Evolutionary conservation across 2,329 filamentous ascomycete genomes (phyloP).

Genomic region (Conoideocrella luteorostrata): DNA sequence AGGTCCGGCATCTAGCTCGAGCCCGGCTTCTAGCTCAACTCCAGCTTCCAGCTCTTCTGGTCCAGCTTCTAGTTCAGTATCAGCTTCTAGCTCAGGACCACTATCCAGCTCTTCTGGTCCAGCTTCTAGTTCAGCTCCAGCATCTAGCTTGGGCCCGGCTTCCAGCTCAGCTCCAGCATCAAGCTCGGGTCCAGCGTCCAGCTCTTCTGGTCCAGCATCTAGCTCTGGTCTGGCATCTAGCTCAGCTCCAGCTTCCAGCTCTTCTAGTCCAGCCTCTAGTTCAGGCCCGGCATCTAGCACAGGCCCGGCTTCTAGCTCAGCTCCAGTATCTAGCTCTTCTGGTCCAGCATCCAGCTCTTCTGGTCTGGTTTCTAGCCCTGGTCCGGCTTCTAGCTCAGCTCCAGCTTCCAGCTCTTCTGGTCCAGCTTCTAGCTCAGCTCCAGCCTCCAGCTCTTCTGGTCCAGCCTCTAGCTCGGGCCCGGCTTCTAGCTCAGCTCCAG

Average conservation of each 20-base stretch:
- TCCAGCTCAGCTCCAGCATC: no score
- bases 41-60: neutral
- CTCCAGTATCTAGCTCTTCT: neutral
- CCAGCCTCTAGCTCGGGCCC: no score
- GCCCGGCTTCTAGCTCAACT: neutral
- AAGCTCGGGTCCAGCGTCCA: no score
- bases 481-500: no score
- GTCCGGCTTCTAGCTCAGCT: neutral
- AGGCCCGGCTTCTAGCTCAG: neutral
- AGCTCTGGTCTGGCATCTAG: neutral
- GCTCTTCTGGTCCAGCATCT: no score
- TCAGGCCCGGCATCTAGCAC: neutral
- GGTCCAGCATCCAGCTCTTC: neutral
- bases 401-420: no score
- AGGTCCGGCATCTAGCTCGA: neutral
- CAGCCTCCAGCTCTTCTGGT: no score
- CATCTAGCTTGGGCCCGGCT: neutral
- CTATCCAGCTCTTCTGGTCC: neutral
- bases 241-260: neutral
- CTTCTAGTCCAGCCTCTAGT: neutral
- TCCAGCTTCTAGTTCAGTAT: neutral
- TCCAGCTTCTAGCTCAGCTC: neutral
- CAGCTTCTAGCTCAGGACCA: no score
- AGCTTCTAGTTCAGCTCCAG: neutral
- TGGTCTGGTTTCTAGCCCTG: neutral